A percentile compares a stretch with the other conserved stretches of the same genome.
phyloP scores from a whole-genome alignment of 768 basidiomycete genomes.

The Ramaria rubella region DNA sequence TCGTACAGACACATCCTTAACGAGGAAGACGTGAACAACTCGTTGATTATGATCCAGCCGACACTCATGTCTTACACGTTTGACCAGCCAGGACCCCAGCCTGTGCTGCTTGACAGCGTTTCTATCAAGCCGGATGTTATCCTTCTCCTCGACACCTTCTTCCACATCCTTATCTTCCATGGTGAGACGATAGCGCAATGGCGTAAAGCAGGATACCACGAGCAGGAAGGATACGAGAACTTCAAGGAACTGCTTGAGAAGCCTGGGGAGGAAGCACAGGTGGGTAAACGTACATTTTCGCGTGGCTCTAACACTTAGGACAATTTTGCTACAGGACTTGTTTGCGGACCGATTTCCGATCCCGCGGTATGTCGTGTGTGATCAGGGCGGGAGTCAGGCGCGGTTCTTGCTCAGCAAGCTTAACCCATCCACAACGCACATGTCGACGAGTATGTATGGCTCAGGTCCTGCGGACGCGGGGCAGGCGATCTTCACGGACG shows the following conservation, averaged over 20 bases:
- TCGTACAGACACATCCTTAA: constrained; percentile 77
- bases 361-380: constrained; percentile 95
- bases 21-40: constrained; percentile 98
- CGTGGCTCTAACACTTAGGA: background rate
- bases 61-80: constrained; percentile 98
- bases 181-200: constrained; percentile 95
- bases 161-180: constrained; percentile 99
- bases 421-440: constrained; percentile 97
- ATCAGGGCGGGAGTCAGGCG: constrained; percentile 95
- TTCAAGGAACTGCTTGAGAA: constrained; percentile 88
- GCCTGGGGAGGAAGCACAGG: constrained; percentile 86
- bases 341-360: constrained; percentile 95
- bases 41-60: constrained; percentile 99
- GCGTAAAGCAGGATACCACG: constrained; percentile 97
- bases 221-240: constrained; percentile 98
- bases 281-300: constrained; percentile 23
- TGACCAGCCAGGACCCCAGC: constrained; percentile 76
- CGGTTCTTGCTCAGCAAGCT: constrained; percentile 96
- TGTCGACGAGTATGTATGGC: constrained; percentile 90
- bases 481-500: constrained; percentile 96
- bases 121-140: constrained; percentile 97
- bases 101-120: constrained; percentile 92
- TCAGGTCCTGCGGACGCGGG: constrained; percentile 60
- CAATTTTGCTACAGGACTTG: constrained; percentile 57
- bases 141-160: constrained; percentile 96